Conservation (phyloP, 352 stramenopile genomes). For the Phytopythium vexans region DNA sequence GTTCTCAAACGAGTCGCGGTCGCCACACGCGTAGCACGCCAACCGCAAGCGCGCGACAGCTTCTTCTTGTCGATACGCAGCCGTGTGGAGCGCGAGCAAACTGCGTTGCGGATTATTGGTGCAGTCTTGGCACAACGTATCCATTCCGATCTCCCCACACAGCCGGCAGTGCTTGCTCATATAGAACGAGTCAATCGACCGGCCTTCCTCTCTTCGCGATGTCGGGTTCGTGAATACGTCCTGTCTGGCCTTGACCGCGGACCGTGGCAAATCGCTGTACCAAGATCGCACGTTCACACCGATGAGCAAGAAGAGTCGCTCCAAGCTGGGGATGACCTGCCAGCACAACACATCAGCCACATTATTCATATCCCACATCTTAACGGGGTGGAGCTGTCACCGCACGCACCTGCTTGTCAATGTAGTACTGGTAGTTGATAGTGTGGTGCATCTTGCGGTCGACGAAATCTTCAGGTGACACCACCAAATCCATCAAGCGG, state of each 20-base stretch:
- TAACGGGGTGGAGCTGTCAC: not conserved
- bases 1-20: constrained; percentile 35
- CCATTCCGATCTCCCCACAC: constrained; percentile 58
- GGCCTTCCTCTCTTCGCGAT: constrained; percentile 6
- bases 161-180: constrained; percentile 78
- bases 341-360: not conserved
- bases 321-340: constrained; percentile 81
- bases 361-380: not conserved
- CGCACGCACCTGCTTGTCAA: constrained; percentile 76
- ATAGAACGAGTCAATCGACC: constrained; percentile 84
- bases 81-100: constrained; percentile 51
- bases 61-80: constrained; percentile 38
- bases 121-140: constrained; percentile 53
- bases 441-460: constrained; percentile 28
- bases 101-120: constrained; percentile 56
- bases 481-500: constrained; percentile 88
- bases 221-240: constrained; percentile 14
- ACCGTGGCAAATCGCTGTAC: constrained; percentile 61
- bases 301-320: constrained; percentile 78
- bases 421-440: constrained; percentile 94
- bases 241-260: constrained; percentile 50
- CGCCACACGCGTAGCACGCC: constrained; percentile 48
- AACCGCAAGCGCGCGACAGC: constrained; percentile 29
- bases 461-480: constrained; percentile 73
- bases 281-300: constrained; percentile 75